Evolutionary conservation across 2,329 filamentous ascomycete species (phyloP).

Genomic region (Nemania abortiva): DNA sequence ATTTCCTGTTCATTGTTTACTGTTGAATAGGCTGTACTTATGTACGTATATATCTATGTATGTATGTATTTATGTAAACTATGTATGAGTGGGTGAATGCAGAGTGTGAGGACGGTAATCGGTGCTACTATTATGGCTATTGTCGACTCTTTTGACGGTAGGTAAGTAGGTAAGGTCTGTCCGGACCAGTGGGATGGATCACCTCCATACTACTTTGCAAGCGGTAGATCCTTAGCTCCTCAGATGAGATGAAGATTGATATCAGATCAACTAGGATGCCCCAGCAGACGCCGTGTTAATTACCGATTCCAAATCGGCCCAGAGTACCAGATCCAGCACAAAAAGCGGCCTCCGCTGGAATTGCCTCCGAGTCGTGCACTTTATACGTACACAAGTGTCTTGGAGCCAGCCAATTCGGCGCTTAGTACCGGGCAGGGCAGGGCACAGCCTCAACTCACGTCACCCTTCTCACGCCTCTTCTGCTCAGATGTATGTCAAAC

Average conservation of each 20-base stretch:
- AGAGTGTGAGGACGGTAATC: no score
- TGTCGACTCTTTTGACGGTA: no score
- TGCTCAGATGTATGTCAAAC: no score
- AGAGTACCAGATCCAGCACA: slow-evolving; percentile 17
- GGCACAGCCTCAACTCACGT: slow-evolving; percentile 39
- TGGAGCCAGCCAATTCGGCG: neutral
- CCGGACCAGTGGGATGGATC: no score
- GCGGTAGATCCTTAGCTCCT: neutral
- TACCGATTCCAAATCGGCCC: slow-evolving; percentile 29
- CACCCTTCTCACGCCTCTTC: slow-evolving; percentile 18
- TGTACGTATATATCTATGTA: no score
- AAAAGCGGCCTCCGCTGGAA: slow-evolving; percentile 34
- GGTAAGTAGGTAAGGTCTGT: no score
- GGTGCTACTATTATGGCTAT: no score
- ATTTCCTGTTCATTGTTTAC: no score
- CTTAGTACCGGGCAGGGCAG: neutral
- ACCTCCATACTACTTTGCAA: no score
- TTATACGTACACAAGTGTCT: slow-evolving; percentile 4
- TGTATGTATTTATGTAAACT: no score
- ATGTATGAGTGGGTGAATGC: no score
- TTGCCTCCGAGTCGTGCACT: slow-evolving; percentile 23
- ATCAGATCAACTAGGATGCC: slow-evolving; percentile 22
- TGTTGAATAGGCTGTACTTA: no score
- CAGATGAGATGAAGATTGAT: neutral
- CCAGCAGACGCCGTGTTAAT: slow-evolving; percentile 9